Evolutionary conservation across 768 basidiomycete species (phyloP), one percentile per base, ranked within the genome.

Genomic region (Naganishia vaughanmartiniae): DNA sequence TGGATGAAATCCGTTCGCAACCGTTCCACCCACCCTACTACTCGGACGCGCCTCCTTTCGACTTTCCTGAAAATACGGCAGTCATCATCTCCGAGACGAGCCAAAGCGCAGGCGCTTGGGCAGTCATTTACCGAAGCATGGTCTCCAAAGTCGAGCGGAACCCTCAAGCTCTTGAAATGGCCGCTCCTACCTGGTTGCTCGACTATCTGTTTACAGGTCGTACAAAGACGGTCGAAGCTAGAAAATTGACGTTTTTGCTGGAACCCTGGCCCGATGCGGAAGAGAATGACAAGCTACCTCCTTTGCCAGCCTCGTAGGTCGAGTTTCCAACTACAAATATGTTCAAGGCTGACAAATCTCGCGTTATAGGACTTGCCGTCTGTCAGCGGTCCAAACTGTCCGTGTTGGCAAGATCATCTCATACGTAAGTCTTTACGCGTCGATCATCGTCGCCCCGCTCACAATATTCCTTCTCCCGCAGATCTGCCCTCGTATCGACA

Each of bases 171-270:
- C 83, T 97, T 42, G 93, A 96, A 81, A 86, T 88, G 75, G 85
- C 83, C 46, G 87, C 92, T 84, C 95, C 95, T 3, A 76, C 88
- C 73, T 98, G 95, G 95, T 82, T 96, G 57, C 82, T 92, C 63
- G 92, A 97, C 79, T 95, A 89, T 75, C 81, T 97, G 46, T 84
- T 97, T 46, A 81, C 87, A 17, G 89, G 90, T 73, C 87, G 67
- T 82, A 86, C 17, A 73, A 84, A 31, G 76, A 84, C 73, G 55
- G 76, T 76, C 55, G 74, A 76, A 0, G 86, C 87, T 15, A 83
- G 86, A 65, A 99, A 98, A 83, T 78, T 97, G 54, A 91, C 92
- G 74, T 99, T 98, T 78, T 87, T 95, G 24, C 81, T 99, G 45
- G 83, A 94, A 72, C 93, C 94, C 0, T 84, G 85, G 0, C 84